These are phyloP conservation scores for Cladosporium velox DNA, from an alignment of 2,329 filamentous ascomycete species.

Conservation along the genomic window DNA sequence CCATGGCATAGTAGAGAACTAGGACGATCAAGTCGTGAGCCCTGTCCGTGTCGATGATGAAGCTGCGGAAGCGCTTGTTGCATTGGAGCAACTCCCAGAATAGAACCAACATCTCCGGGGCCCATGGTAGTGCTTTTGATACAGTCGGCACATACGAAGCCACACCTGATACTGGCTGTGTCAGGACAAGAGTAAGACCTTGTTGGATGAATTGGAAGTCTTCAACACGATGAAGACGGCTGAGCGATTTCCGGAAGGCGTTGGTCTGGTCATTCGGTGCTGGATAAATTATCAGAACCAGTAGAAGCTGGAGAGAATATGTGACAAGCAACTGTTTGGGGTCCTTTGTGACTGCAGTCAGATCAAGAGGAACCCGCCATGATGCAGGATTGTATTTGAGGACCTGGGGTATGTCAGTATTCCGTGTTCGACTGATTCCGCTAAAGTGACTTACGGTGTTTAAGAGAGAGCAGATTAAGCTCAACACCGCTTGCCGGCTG, in stretches of 20 bases:
- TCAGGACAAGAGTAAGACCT: constrained; percentile 61
- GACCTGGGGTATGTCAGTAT: constrained; percentile 55
- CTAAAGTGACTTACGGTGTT: constrained; percentile 71
- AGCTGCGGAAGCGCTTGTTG: constrained; percentile 94
- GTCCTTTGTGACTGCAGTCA: constrained; percentile 88
- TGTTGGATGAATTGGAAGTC: constrained; percentile 86
- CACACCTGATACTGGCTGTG: constrained; percentile 88
- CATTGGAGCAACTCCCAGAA: constrained; percentile 98
- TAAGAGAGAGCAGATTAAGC: constrained; percentile 84
- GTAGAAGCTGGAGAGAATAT: constrained; percentile 86
- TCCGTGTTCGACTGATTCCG: background rate
- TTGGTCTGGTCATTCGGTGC: constrained; percentile 62
- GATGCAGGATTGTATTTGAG: constrained; percentile 93
- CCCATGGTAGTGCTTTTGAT: constrained; percentile 78
- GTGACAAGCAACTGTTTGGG: constrained; percentile 82
- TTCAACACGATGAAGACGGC: constrained; percentile 85
- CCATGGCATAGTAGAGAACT: constrained; percentile 87
- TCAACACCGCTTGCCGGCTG: constrained; percentile 89
- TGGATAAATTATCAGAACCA: constrained; percentile 54
- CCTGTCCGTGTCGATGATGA: constrained; percentile 93
- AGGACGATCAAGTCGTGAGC: constrained; percentile 91
- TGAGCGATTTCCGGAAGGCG: constrained; percentile 88
- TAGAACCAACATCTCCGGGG: constrained; percentile 92
- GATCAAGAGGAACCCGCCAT: constrained; percentile 86
- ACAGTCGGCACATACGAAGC: constrained; percentile 84